phyloP scores from a whole-genome alignment of 2,329 filamentous ascomycete genomes.

The Xylaria sp. region DNA sequence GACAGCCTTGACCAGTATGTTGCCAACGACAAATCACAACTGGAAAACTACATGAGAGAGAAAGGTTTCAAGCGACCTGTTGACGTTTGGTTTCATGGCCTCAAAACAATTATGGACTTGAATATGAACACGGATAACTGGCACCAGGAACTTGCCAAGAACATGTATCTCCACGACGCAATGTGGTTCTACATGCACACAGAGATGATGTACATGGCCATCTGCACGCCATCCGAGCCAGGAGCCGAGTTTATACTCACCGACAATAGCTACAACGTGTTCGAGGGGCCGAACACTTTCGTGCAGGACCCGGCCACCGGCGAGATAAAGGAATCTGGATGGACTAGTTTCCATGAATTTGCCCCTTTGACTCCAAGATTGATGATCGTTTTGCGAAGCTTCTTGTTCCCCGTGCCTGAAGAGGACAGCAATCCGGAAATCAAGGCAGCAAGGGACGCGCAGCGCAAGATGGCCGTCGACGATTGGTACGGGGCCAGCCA shows the following conservation, averaged over 20 bases:
- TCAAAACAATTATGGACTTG: conserved; percentile 45
- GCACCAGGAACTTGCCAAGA: conserved; percentile 37
- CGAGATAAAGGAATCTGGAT: background rate
- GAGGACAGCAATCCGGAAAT: conserved; percentile 39
- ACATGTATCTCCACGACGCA: conserved; percentile 45
- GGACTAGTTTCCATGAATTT: conserved; percentile 46
- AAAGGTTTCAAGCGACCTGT: conserved; percentile 41
- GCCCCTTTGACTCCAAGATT: conserved; percentile 46
- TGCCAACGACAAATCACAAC: conserved; percentile 39
- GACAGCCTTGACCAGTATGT: conserved; percentile 50
- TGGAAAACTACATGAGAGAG: conserved; percentile 44
- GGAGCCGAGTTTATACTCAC: conserved; percentile 38
- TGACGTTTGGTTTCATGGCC: conserved; percentile 48
- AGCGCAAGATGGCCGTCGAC: conserved; percentile 22
- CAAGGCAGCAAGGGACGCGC: conserved; percentile 19
- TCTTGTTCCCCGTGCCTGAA: conserved; percentile 37
- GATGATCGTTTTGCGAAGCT: conserved; percentile 46
- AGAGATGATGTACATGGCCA: conserved; percentile 45
- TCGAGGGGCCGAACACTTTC: conserved; percentile 44
- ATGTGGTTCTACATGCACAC: conserved; percentile 43
- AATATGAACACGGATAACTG: conserved; percentile 46
- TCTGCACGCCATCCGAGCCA: conserved; percentile 44
- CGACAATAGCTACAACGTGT: conserved; percentile 42
- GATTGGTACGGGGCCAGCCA: conserved; percentile 27
- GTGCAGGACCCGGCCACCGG: conserved; percentile 36